A percentile compares a stretch with the other conserved stretches of the same genome.
Evolutionary conservation across 208 protist species (phyloP).

Genomic region (Herpetomonas tarakana): DNA sequence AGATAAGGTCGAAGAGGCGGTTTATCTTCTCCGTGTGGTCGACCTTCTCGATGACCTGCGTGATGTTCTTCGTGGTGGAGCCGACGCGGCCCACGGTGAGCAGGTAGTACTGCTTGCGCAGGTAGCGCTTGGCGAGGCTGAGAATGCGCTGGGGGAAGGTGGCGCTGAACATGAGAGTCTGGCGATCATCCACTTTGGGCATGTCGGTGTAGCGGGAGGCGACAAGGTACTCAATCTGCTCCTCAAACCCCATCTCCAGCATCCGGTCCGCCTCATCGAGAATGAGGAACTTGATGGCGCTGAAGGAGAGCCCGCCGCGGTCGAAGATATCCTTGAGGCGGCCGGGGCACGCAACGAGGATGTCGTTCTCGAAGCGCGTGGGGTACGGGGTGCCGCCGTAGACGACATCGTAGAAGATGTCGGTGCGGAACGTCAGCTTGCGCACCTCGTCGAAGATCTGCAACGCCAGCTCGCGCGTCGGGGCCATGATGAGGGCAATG

Average conservation of each 20-base stretch:
- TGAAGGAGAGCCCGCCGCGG: slow-evolving; percentile 78
- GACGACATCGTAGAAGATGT: slow-evolving; percentile 92
- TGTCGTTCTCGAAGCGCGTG: slow-evolving; percentile 94
- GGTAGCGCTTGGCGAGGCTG: slow-evolving; percentile 96
- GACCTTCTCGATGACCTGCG: slow-evolving; percentile 88
- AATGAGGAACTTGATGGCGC: slow-evolving; percentile 91
- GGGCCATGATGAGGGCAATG: slow-evolving; percentile 92
- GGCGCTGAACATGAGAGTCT: slow-evolving; percentile 99
- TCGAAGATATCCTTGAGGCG: slow-evolving; percentile 89
- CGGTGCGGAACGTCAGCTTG: slow-evolving; percentile 94
- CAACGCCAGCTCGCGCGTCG: slow-evolving; percentile 94
- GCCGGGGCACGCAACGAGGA: slow-evolving; percentile 90
- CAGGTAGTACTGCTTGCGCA: slow-evolving; percentile 95
- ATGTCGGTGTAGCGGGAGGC: slow-evolving; percentile 91
- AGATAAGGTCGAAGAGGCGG: slow-evolving; percentile 74
- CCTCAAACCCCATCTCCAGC: slow-evolving; percentile 99
- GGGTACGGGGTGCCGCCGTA: slow-evolving; percentile 97
- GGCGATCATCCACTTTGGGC: slow-evolving; percentile 89
- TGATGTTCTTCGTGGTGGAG: slow-evolving; percentile 96
- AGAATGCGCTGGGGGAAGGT: slow-evolving; percentile 99
- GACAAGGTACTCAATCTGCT: slow-evolving; percentile 98
- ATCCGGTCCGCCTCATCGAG: slow-evolving; percentile 99
- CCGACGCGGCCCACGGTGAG: slow-evolving; percentile 97
- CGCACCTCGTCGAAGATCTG: slow-evolving; percentile 97
- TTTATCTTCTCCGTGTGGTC: slow-evolving; percentile 64